Base-by-base conservation (phyloP, 2,329 filamentous ascomycete genomes). In the Arthrinium phaeospermum region DNA sequence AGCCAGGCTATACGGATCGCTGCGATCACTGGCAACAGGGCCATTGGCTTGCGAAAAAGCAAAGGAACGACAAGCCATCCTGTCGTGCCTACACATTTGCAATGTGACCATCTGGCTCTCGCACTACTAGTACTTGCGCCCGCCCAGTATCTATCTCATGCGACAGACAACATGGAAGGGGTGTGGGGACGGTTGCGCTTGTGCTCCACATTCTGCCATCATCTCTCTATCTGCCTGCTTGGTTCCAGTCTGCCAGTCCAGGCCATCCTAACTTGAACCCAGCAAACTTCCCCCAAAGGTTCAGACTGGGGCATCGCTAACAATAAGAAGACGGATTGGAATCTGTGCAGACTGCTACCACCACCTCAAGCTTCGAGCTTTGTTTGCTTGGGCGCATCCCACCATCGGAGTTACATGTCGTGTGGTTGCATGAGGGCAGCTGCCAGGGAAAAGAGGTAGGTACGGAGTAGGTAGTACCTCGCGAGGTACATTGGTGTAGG, bases 151-250 rank as follows among this genome's bases (percentile, higher is more conserved):
- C 57, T 64, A 64, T 64, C 57, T 64, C 57, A 64, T 64, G 57
- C 57, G 57, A 64, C 57, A 41, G 57, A 64, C 57, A 41, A 64
- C 34, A 64, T 64, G 57, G 57, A 64, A 64, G 34, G 34, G 57
- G 57, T 64, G 57, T 64, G 57, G 57, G 19, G 57, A 64, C 34
- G 34, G 57, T 64, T 64, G 57, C 57, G 57, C 57, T 64, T 64
- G 34, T 64, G 57, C 57, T 64, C 57, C 57, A 64, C 57, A 64
- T 64, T 64, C 57, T 64, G 57, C 57, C 57, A 64, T 64, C 57
- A 64, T 64, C 57, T 64, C 53, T 61, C 57, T 64, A 64, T 64
- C 57, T 64, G 41, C 37, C 37, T 41, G 10, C 37, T 41, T 41
- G 37, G 37, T 41, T 22, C 30, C 53, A 64, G 51, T 57, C 51